Evolutionary conservation across 257 asterid species (phyloP).

Genomic region (Ballota nigra): DNA sequence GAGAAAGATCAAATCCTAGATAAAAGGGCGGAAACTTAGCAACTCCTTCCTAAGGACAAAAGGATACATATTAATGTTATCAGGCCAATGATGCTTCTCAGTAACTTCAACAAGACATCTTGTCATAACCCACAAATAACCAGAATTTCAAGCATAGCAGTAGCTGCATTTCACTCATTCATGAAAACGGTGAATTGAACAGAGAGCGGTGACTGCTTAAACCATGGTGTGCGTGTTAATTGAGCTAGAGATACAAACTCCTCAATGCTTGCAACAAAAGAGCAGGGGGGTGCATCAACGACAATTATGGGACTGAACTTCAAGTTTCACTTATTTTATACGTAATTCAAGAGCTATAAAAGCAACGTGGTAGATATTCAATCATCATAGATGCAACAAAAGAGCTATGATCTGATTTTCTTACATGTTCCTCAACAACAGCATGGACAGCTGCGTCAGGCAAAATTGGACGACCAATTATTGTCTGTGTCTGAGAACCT

Average conservation of each 20-base stretch:
- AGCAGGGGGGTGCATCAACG: background rate
- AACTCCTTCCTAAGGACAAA: constrained; percentile 1
- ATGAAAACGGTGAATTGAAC: background rate
- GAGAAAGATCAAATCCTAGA: background rate
- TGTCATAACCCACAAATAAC: background rate
- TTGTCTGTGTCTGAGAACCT: constrained; percentile 72
- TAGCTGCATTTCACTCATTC: background rate
- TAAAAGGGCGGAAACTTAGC: background rate
- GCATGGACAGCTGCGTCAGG: constrained; percentile 94
- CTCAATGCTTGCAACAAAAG: constrained; percentile 7
- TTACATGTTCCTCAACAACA: constrained; percentile 97
- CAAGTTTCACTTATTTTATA: background rate
- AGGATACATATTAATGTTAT: background rate
- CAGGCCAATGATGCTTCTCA: constrained; percentile 9
- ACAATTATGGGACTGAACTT: background rate
- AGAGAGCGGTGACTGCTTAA: background rate
- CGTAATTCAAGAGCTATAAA: background rate
- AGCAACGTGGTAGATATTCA: constrained; percentile 2
- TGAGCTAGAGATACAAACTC: constrained; percentile 4
- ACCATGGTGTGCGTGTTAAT: background rate
- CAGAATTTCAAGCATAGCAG: background rate
- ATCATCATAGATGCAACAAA: background rate
- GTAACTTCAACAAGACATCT: constrained; percentile 1
- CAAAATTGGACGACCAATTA: constrained; percentile 88
- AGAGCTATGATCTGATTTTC: constrained; percentile 28